Percentiles rank a stretch among this genome's conserved stretches.
phyloP scores from a whole-genome alignment of 148 eudicot genomes.

The Suaeda aralocaspica region DNA sequence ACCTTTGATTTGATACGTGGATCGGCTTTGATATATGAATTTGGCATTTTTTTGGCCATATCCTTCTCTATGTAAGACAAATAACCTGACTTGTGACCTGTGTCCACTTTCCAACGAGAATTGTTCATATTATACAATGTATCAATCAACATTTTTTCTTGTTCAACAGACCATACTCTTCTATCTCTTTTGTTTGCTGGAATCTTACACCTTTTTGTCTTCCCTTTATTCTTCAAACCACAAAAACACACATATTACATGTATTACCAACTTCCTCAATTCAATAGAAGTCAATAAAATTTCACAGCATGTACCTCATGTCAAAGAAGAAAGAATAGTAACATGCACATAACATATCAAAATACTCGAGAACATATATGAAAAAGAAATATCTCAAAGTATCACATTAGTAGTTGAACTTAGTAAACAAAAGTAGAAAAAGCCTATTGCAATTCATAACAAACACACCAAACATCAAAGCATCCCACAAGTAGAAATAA shows the following conservation, averaged over 20 bases:
- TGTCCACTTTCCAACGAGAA: constrained; percentile 7
- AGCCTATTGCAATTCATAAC: too few species aligned
- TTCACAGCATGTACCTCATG: too few species aligned
- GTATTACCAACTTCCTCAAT: too few species aligned
- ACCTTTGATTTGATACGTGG: too few species aligned
- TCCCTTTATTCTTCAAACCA: not conserved
- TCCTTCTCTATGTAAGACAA: constrained; percentile 4
- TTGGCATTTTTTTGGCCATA: not conserved
- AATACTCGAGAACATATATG: too few species aligned
- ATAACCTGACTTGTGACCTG: not conserved
- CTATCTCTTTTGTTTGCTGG: not conserved
- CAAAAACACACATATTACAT: not conserved
- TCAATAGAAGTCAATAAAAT: too few species aligned
- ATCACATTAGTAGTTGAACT: too few species aligned
- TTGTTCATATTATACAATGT: not conserved
- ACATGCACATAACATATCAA: too few species aligned
- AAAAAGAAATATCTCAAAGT: too few species aligned
- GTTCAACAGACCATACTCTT: not conserved
- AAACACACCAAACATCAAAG: too few species aligned
- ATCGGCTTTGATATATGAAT: not conserved
- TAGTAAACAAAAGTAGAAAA: too few species aligned
- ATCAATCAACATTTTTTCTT: not conserved
- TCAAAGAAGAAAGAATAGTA: too few species aligned
- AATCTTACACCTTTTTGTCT: not conserved
- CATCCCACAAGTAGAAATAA: not conserved